A percentile compares a stretch with the other conserved stretches of the same genome.
phyloP scores from a whole-genome alignment of 257 asterid genomes.

The Paraleonurus japonicus region DNA sequence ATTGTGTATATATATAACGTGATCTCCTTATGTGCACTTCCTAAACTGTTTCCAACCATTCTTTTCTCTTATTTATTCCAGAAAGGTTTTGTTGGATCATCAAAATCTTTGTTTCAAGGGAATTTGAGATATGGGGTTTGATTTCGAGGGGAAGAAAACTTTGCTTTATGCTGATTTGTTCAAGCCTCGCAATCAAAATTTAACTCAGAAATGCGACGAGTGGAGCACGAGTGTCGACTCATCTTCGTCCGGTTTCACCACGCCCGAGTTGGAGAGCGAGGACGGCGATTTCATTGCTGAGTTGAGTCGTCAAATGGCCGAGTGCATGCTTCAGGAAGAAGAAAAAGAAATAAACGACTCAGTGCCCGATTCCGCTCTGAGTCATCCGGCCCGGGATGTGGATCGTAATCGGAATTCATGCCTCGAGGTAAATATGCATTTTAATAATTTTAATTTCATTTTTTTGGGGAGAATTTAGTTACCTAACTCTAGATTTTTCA shows the following conservation, averaged over 20 bases:
- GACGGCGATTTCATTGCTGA: slow-evolving; percentile 61
- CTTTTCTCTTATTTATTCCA: slow-evolving; percentile 5
- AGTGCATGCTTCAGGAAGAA: slow-evolving; percentile 70
- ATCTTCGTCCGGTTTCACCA: slow-evolving; percentile 53
- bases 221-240: slow-evolving; percentile 37
- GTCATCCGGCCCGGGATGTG: background rate
- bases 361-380: background rate
- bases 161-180: slow-evolving; percentile 39
- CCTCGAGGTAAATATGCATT: background rate
- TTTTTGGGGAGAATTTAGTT: background rate
- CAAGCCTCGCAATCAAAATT: slow-evolving; percentile 6
- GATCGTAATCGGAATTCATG: background rate
- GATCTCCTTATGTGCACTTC: slow-evolving; percentile 24
- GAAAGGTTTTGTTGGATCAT: background rate
- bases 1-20: slow-evolving; percentile 29
- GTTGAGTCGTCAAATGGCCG: slow-evolving; percentile 82
- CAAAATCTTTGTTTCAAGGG: background rate
- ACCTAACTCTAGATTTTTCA: background rate
- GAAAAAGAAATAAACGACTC: slow-evolving; percentile 29
- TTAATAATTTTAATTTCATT: background rate
- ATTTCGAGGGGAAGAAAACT: slow-evolving; percentile 26
- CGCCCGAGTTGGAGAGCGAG: slow-evolving; percentile 68
- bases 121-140: slow-evolving; percentile 29
- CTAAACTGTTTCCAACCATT: background rate
- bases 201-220: slow-evolving; percentile 1